These are phyloP conservation scores for Talaromyces sp. DNA, from an alignment of 2,329 filamentous ascomycete species.

Conservation along the genomic window DNA sequence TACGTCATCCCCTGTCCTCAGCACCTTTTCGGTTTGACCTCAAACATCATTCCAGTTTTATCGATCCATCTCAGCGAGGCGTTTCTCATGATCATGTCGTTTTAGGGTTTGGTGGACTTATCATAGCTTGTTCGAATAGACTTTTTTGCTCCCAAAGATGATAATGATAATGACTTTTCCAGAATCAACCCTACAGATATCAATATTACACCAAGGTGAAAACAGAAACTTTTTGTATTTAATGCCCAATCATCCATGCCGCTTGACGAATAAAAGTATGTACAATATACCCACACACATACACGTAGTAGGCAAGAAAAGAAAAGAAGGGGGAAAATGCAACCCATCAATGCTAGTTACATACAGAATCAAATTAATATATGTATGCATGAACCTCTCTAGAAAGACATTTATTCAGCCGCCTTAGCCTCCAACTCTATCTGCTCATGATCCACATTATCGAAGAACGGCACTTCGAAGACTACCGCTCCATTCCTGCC, in stretches of 20 bases:
- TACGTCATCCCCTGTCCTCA: neutral
- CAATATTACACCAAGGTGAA: neutral
- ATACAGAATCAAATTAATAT: neutral
- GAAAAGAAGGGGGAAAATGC: neutral
- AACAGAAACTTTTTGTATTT: constrained; percentile 16
- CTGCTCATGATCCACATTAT: constrained; percentile 19
- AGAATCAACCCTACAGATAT: no score
- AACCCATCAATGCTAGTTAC: neutral
- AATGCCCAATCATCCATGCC: constrained; percentile 7
- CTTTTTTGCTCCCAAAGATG: neutral
- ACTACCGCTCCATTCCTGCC: constrained; percentile 82
- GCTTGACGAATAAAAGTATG: constrained; percentile 2
- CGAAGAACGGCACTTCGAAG: constrained; percentile 67
- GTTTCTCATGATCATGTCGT: neutral
- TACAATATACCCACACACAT: neutral
- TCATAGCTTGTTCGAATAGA: constrained; percentile 1
- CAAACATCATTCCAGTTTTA: neutral
- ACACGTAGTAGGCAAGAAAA: neutral
- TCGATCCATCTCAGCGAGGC: neutral
- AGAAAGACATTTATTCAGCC: neutral
- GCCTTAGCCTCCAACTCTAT: constrained; percentile 4
- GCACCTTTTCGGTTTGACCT: neutral
- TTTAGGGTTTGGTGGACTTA: neutral
- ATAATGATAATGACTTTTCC: neutral
- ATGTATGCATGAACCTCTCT: neutral